These are phyloP conservation scores for Fusarium secorum DNA, from an alignment of 2,329 filamentous ascomycete species.

Conservation along the genomic window DNA sequence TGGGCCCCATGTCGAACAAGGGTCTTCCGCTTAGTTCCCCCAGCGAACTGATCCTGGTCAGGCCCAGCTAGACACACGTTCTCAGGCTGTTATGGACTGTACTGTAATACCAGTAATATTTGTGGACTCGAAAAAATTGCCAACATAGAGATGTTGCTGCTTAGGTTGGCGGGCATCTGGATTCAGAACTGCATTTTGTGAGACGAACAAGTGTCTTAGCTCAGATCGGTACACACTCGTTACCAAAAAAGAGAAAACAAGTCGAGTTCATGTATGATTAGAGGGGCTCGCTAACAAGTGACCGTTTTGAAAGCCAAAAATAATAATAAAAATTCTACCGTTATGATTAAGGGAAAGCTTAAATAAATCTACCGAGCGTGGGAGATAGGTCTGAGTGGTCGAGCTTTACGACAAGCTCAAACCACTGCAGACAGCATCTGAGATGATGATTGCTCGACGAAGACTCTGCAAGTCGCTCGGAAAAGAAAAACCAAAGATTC, in stretches of 20 bases:
- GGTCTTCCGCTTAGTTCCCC: conserved; percentile 28
- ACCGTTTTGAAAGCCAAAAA: conserved; percentile 18
- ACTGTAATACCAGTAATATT: conserved; percentile 1
- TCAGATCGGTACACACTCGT: background rate
- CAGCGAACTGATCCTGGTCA: conserved; percentile 23
- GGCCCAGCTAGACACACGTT: conserved; percentile 19
- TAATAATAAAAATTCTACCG: conserved; percentile 5
- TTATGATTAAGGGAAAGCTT: conserved; percentile 14
- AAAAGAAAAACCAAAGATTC: background rate
- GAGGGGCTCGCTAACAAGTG: background rate
- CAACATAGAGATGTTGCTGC: background rate
- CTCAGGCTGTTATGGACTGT: background rate
- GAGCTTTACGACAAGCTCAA: background rate
- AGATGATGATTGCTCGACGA: background rate
- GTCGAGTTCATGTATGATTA: background rate
- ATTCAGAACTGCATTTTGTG: background rate
- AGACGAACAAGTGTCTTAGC: background rate
- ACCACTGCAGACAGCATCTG: background rate
- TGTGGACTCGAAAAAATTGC: conserved; percentile 12
- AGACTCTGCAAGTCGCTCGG: background rate
- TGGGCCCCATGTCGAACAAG: conserved; percentile 36
- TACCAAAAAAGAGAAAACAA: background rate
- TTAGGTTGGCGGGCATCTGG: background rate
- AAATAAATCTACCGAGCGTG: background rate
- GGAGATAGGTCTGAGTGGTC: background rate